Evolutionary conservation across 2,329 filamentous ascomycete species (phyloP), one percentile per base, ranked within the genome.

Genomic region (Coccinonectria pachysandricola): DNA sequence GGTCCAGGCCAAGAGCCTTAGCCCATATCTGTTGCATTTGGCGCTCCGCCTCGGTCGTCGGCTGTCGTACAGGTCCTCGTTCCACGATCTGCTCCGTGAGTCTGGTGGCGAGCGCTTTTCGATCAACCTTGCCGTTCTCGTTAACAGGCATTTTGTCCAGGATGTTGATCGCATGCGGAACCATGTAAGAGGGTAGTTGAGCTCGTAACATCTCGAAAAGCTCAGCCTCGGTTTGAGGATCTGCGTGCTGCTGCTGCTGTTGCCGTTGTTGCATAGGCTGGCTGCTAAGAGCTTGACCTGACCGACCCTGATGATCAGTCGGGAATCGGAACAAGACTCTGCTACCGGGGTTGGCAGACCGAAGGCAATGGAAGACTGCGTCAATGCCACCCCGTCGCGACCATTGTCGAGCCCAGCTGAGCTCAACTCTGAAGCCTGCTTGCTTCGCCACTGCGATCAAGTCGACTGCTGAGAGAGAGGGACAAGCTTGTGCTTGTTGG

Each of bases 371-470:
- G 21, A 44, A 34, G n/a, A 44, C 15, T 12, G 34, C 30, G 15
- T 40, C 32, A 7, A 44, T 5, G 5, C 17, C 36, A 24, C 37
- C 40, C 12, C n/a, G 16, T 14, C 39, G 37, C 5, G 36, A 40
- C 10, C 21, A 28, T 19, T 57, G 57, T 9, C 50, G 45, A 0
- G 63, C 66, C 33, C 60, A 62, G 24, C 53, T 49, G 2, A 50
- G 38, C 19, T 65, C 59, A 14, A 65, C 59, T 17, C 60, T 42
- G 32, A 65, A 68, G 13, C 61, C 60, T 20, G 51, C 37, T 17
- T 39, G 41, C 31, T 51, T 19, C 8, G 35, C 37, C 3, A 52
- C 21, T 14, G 39, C 23, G 2, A 26, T 31, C 6, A 48, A 21
- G 3, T 43, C 36, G 2, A 32, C 10, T 3, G 36, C 34, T 2